These are phyloP conservation scores for Mrakia blollopis DNA, from an alignment of 768 basidiomycete species.

Conservation along the genomic window DNA sequence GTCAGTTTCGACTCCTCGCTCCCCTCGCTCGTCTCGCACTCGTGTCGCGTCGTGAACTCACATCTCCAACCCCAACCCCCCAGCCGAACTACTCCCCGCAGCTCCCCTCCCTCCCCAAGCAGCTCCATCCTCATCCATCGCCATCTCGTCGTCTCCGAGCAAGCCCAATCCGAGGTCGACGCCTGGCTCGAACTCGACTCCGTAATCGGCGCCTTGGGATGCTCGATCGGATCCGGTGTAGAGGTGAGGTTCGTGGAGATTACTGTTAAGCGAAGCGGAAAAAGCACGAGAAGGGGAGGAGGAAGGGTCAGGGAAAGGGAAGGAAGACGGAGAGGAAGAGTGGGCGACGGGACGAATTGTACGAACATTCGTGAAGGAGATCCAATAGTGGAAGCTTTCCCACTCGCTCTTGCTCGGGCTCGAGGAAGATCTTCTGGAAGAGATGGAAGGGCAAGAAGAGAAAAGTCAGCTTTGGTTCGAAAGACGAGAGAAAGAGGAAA, in stretches of 20 bases:
- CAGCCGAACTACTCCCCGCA: not conserved
- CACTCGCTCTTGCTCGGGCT: not conserved
- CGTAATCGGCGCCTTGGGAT: not conserved
- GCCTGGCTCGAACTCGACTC: constrained; percentile 21
- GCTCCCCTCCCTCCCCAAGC: not conserved
- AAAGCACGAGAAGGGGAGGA: not conserved
- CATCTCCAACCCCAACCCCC: not conserved
- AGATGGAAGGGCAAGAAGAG: not conserved
- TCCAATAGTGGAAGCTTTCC: not conserved
- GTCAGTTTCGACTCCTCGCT: not conserved
- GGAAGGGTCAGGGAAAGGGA: not conserved
- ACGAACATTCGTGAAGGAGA: constrained; percentile 8
- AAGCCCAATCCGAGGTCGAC: constrained; percentile 11
- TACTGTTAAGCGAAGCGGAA: not conserved
- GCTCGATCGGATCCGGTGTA: not conserved
- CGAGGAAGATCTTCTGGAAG: not conserved
- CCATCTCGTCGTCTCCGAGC: constrained; percentile 9
- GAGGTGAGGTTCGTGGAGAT: constrained; percentile 12
- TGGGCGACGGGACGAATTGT: not conserved
- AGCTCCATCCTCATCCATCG: not conserved
- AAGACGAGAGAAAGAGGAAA: not conserved
- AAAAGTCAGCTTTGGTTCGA: not conserved
- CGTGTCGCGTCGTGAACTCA: not conserved
- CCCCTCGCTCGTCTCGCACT: no score
- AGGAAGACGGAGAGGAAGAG: not conserved